A percentile compares a stretch with the other conserved stretches of the same genome.
Evolutionary conservation across 352 stramenopile species (phyloP).

Genomic region (Phytophthora brassicae): DNA sequence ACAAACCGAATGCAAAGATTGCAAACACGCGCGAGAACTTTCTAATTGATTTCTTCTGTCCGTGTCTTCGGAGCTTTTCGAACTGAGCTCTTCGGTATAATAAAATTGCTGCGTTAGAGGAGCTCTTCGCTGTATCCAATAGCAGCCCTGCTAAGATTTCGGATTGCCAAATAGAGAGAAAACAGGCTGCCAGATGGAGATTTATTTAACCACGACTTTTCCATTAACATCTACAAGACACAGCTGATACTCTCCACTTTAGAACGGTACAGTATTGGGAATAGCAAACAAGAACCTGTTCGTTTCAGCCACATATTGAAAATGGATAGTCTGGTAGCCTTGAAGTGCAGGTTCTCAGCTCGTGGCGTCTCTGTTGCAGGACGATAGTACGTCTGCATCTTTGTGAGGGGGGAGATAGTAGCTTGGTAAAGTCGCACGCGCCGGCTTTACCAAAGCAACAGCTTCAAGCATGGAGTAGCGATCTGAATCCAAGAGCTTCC

Average conservation of each 20-base stretch:
- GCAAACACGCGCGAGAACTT: conserved; percentile 9
- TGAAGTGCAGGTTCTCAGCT: conserved; percentile 6
- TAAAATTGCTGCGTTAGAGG: neutral
- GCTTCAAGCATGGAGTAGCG: neutral
- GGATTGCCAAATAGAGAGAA: conserved; percentile 8
- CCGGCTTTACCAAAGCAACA: conserved; percentile 3
- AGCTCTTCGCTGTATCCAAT: neutral
- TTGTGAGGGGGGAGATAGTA: neutral
- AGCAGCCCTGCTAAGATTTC: conserved; percentile 20
- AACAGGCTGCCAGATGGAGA: conserved; percentile 8
- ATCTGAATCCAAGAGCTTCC: neutral
- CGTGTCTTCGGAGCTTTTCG: neutral
- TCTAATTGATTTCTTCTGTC: conserved; percentile 8
- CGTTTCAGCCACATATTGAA: conserved; percentile 1
- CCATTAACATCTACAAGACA: neutral
- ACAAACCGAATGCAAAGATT: conserved; percentile 10
- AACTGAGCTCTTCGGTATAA: conserved; percentile 3
- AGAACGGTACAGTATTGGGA: too few species aligned
- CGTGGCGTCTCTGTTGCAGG: too few species aligned
- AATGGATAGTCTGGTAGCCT: conserved; percentile 1
- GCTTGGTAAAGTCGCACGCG: conserved; percentile 7
- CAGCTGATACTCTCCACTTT: conserved; percentile 9
- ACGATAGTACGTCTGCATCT: neutral
- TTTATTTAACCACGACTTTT: neutral
- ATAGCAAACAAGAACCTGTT: neutral